Base-by-base conservation (phyloP, 1,139 yeast species). In the Blastobotrys malaysiensis region DNA sequence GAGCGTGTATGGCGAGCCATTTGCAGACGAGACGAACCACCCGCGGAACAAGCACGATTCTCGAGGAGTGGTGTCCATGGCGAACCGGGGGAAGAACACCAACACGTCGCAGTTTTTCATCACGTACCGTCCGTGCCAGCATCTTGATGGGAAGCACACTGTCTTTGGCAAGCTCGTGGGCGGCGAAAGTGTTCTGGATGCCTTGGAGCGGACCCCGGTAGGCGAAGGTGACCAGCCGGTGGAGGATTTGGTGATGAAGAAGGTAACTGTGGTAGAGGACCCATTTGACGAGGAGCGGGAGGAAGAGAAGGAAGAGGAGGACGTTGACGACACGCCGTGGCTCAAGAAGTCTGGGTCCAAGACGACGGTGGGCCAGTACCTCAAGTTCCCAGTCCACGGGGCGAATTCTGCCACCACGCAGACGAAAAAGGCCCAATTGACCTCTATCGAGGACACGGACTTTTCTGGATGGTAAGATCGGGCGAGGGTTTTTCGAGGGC, bases 21-120 rank as follows among this genome's bases (percentile, higher is more conserved):
- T 78, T 57, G 67, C 69, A 18, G 80, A 78, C 57, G 82, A 79
- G 56, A 62, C 66, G n/a, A 88, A 88, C 80, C 88, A 89, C 65
- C 70, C 78, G 65, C 81, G 82, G 76, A 13, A 46, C 13, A 85
- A 74, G 69, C 96, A 88, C 77, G 81, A 80, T 73, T 82, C 77
- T 66, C 86, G 95, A 62, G 96, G 96, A 69, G 79, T 85, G 66
- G 75, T 89, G 68, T 84, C 93, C 45, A 83, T 87, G 89, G 95
- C 95, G 2, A 87, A 86, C 63, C 72, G 76, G 45, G 89, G 88
- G 3, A 73, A 77, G 45, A 68, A 82, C 59, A 73, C 86, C 5
- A 87, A 87, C 61, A 79, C 83, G 11, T 82, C 91, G 0, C 96
- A 88, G 66, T 89, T 90, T 64, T 89, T 88, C 66, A 84, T 90